phyloP scores from a whole-genome alignment of 2,329 filamentous ascomycete genomes.

The Diaporthe sp. region DNA sequence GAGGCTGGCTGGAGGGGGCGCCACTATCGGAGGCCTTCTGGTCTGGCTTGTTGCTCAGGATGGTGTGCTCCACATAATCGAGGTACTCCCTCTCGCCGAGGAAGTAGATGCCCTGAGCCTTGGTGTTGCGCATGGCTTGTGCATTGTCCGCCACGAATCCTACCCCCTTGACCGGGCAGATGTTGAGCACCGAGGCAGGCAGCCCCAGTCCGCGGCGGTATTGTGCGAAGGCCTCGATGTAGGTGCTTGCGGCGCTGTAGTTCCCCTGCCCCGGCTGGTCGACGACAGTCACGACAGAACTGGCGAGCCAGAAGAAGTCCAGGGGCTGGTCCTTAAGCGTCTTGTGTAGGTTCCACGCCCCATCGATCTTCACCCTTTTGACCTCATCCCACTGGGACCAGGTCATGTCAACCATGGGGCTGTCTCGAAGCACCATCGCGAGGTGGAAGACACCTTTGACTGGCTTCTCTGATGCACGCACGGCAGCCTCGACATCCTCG shows the following conservation, averaged over 20 bases:
- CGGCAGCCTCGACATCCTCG: background rate
- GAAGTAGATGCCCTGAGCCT: background rate
- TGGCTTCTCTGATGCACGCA: background rate
- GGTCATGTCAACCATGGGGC: background rate
- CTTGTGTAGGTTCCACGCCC: background rate
- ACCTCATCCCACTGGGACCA: background rate
- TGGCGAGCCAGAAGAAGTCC: constrained; percentile 7
- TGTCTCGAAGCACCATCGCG: constrained; percentile 35
- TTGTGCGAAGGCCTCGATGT: background rate
- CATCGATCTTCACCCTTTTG: background rate
- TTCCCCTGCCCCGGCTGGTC: background rate
- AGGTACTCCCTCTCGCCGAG: constrained; percentile 14
- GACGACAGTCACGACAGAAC: background rate
- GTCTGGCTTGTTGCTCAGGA: background rate
- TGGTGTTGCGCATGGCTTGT: constrained; percentile 2
- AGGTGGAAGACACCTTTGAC: constrained; percentile 21
- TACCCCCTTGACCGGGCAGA: background rate
- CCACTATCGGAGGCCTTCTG: background rate
- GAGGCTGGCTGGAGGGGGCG: background rate
- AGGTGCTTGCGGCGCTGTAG: background rate
- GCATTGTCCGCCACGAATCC: background rate
- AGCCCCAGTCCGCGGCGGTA: background rate
- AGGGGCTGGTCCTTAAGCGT: background rate
- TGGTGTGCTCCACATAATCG: background rate
- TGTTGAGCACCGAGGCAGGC: background rate